Conservation (phyloP, 148 eudicot species). For the Rhododendron mucronatum region DNA sequence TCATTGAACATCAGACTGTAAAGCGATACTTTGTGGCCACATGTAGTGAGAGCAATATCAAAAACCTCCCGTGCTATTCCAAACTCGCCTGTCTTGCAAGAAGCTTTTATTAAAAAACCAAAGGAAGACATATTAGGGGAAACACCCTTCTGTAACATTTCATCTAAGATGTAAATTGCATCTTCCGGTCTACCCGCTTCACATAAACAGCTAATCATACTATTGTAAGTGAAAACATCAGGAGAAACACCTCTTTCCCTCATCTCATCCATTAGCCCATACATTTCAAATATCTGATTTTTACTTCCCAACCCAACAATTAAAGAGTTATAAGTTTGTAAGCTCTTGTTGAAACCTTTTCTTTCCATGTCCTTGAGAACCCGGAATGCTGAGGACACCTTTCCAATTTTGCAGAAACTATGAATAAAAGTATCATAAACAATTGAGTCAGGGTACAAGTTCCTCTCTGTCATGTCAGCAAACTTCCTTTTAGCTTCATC, state of each 20-base stretch:
- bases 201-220: conserved; percentile 56
- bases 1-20: conserved; percentile 69
- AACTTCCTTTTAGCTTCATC: conserved; percentile 86
- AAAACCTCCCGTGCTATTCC: conserved; percentile 84
- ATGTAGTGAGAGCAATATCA: conserved; percentile 52
- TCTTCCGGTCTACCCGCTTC: conserved; percentile 67
- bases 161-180: conserved; percentile 69
- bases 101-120: conserved; percentile 60
- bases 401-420: conserved; percentile 65
- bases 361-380: conserved; percentile 98
- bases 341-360: conserved; percentile 63
- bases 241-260: conserved; percentile 76
- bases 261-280: conserved; percentile 90
- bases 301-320: conserved; percentile 65
- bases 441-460: conserved; percentile 65
- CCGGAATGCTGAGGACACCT: conserved; percentile 80
- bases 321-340: conserved; percentile 77
- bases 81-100: conserved; percentile 79
- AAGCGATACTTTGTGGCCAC: conserved; percentile 70
- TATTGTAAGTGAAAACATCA: conserved; percentile 64
- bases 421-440: conserved; percentile 61
- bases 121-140: conserved; percentile 68
- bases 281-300: conserved; percentile 86
- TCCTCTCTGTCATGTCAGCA: conserved; percentile 77
- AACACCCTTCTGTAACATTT: conserved; percentile 62